Conservation (phyloP, 2,329 filamentous ascomycete genomes). For the Penicillium sp. region DNA sequence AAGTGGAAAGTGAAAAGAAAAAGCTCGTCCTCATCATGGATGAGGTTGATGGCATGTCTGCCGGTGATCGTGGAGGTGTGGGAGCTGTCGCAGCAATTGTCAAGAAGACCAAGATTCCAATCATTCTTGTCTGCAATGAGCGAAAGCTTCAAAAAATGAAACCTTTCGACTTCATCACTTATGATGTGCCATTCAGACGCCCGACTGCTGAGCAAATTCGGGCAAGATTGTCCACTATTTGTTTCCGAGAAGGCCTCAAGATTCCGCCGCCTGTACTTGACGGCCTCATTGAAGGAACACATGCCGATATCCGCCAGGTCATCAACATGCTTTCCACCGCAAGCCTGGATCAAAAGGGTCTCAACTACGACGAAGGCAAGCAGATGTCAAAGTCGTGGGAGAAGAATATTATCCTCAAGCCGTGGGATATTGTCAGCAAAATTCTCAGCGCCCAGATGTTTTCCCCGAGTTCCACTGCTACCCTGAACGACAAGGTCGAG, state of each 20-base stretch:
- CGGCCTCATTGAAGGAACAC: slow-evolving; percentile 89
- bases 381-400: slow-evolving; percentile 98
- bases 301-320: slow-evolving; percentile 94
- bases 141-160: slow-evolving; percentile 94
- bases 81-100: slow-evolving; percentile 91
- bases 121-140: slow-evolving; percentile 98
- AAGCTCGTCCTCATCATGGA: slow-evolving; percentile 98
- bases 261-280: slow-evolving; percentile 81
- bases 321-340: slow-evolving; percentile 98
- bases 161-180: slow-evolving; percentile 85
- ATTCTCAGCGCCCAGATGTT: slow-evolving; percentile 88
- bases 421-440: slow-evolving; percentile 96
- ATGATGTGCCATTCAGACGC: slow-evolving; percentile 81
- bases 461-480: slow-evolving; percentile 75
- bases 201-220: slow-evolving; percentile 90
- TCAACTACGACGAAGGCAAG: slow-evolving; percentile 84
- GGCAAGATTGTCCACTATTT: slow-evolving; percentile 91
- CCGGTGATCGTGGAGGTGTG: slow-evolving; percentile 91
- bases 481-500: slow-evolving; percentile 95
- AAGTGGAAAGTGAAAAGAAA: slow-evolving; percentile 77
- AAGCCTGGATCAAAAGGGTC: slow-evolving; percentile 77
- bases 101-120: slow-evolving; percentile 89
- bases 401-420: slow-evolving; percentile 94
- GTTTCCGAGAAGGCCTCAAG: slow-evolving; percentile 85
- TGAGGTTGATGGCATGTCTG: slow-evolving; percentile 98